A percentile compares a stretch with the other conserved stretches of the same genome.
phyloP scores from a whole-genome alignment of 768 basidiomycete genomes.

The Russula ochroleuca region DNA sequence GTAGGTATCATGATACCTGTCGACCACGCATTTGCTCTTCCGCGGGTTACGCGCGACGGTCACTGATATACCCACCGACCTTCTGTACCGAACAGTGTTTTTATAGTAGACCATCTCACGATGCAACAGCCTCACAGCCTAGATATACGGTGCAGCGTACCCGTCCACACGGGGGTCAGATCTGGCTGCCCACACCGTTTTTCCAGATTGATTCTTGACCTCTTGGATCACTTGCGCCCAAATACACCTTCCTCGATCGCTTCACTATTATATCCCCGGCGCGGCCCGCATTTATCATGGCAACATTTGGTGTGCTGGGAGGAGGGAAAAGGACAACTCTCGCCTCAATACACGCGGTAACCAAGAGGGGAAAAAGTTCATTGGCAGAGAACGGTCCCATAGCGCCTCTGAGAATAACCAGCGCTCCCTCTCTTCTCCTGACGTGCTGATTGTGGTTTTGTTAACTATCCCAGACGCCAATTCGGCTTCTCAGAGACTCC shows the following conservation, averaged over 20 bases:
- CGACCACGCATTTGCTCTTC: not conserved
- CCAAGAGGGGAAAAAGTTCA: no score
- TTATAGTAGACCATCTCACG: not conserved
- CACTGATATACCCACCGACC: not conserved
- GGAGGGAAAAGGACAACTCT: no score
- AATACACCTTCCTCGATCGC: constrained; percentile 54
- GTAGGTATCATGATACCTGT: constrained; percentile 35
- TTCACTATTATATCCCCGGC: constrained; percentile 92
- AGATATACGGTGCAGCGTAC: constrained; percentile 78
- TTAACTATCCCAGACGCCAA: no score
- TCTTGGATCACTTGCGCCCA: constrained; percentile 87
- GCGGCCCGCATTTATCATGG: not conserved
- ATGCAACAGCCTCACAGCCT: not conserved
- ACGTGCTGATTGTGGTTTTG: no score
- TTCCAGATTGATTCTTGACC: constrained; percentile 58
- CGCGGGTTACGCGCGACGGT: not conserved
- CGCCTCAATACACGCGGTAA: no score
- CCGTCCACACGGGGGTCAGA: constrained; percentile 88
- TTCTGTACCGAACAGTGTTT: not conserved
- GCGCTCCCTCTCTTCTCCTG: no score
- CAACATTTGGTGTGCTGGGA: not conserved
- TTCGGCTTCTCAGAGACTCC: no score
- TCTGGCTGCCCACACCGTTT: constrained; percentile 90
- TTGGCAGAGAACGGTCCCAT: no score
- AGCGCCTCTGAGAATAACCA: no score